A percentile compares a stretch with the other conserved stretches of the same genome.
Conservation (phyloP, 129 eudicot species). For the Centaurea solstitialis region DNA sequence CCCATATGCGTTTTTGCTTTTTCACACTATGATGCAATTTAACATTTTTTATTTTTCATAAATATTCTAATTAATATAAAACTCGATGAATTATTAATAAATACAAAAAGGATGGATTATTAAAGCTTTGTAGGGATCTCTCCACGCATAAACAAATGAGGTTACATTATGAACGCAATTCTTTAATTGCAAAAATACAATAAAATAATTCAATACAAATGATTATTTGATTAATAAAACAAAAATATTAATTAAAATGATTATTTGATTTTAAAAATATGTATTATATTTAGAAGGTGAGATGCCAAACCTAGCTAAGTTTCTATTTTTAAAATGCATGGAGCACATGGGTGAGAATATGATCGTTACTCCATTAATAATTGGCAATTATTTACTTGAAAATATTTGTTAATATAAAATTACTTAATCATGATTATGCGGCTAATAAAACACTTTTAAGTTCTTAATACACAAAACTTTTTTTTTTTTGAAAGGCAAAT, state of each 20-base stretch:
- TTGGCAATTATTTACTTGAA: not conserved
- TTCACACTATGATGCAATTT: not conserved
- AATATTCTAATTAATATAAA: not conserved
- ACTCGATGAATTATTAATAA: not conserved
- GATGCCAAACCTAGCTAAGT: slow-evolving; percentile 24
- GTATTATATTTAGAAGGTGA: not conserved
- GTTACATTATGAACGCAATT: slow-evolving; percentile 19
- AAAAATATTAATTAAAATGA: not conserved
- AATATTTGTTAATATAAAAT: not conserved
- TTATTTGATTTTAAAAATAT: slow-evolving; percentile 1
- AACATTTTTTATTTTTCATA: not conserved
- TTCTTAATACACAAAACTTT: too few species aligned
- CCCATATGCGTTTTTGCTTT: not conserved
- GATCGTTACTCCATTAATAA: not conserved
- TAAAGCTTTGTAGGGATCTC: slow-evolving; percentile 26
- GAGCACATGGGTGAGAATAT: slow-evolving; percentile 28
- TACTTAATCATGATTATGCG: not conserved
- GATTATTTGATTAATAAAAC: slow-evolving; percentile 6
- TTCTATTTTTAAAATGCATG: slow-evolving; percentile 1
- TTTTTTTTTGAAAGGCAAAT: too few species aligned
- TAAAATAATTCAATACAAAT: not conserved
- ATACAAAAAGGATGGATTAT: slow-evolving; percentile 11
- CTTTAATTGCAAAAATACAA: not conserved
- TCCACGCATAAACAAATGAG: not conserved
- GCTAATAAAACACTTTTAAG: not conserved